Base-by-base conservation (phyloP, 75 land plant genomes). In the Chamaecyparis obtusa region DNA sequence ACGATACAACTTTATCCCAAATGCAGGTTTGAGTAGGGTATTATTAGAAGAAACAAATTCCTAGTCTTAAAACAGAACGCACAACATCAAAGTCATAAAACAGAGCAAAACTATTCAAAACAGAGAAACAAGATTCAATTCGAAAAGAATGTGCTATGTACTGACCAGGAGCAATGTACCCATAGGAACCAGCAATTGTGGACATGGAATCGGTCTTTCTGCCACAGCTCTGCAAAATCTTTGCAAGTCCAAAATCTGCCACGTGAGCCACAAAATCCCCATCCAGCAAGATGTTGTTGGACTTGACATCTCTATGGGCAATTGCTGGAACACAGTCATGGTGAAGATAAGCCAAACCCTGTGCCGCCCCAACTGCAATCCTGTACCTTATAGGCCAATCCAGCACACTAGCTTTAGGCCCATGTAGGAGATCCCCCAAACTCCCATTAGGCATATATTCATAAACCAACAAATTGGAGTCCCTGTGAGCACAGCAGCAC, bases 401-500 rank as follows among this genome's bases (percentile, higher is more conserved):
- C 72, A 92, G 89, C 79, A 92, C 35, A 19, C 91, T 88, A 14
- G 88, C 90, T 77, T 95, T 94, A 76, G 87, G 81, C 39, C 93
- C 85, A 55, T 95, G 98, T 24, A 96, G 90, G 36, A 95, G 51
- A 85, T 96, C 98, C 5, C 97, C 97, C 91, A 96, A 90, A 85
- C 98, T 96, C 36, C 98, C 98, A 84, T 96, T 96, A 10, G 95
- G 92, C 98, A 96, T 96, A 87, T 94, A 96, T 41, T 96, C 98
- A 39, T 96, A 96, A 14, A 94, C 97, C 83, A 97, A 89, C 48
- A 95, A 92, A 91, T 94, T 97, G 85, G 94, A 88, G 79, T 93
- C 92, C 76, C 83, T 86, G n/a, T 87, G 86, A 41, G 91, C 85
- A 87, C 93, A 97, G 76, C 94, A 93, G 87, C 97, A 97, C 91